Evolutionary conservation across 2,329 filamentous ascomycete genomes (phyloP), one percentile per base, ranked within the genome.

Genomic region (Plenodomus biglobosus): DNA sequence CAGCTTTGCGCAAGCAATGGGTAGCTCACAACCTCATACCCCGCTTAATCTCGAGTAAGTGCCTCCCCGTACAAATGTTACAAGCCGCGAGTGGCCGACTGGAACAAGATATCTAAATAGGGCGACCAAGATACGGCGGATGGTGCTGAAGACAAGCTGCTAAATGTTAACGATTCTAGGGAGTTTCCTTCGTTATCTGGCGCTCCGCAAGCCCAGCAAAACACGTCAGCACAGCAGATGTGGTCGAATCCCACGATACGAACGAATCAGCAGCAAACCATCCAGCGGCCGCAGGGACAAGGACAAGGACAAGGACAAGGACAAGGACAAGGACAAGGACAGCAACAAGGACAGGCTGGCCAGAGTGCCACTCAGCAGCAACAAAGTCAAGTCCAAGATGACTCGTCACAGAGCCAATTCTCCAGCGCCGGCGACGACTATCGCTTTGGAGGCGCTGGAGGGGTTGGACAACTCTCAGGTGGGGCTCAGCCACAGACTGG

Each of bases 161-260:
- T 69, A 58, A 64, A 50, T 34, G 34, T 63, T 50, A 37, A 19
- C 46, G 40, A 62, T 55, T 19, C 44, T 53, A 85, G 83, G 63
- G 83, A 85, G 64, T 85, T 85, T 48, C 83, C 83, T 39, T 82
- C 80, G 10, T 71, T 85, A 59, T 83, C 81, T 38, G 79, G 80
- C 47, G 76, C 78, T 16, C 76, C 81, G 24, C 80, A 83, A 63
- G 74, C 79, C 55, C 77, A 80, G 46, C 79, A 80, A 56, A 80
- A 76, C 48, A 77, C 77, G 32, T 62, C 68, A 40, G 72, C 77
- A 39, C 76, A 80, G 71, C 71, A 80, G 58, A 75, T 81, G 63
- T 80, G 80, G 80, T 80, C 79, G 54, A 83, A 82, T 60, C 77
- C 79, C 18, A 80, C 76, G 48, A 76, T 82, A 59, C 79, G 79